These are phyloP conservation scores for Tulasnella sp. DNA, from an alignment of 768 basidiomycete genomes.

Conservation along the genomic window DNA sequence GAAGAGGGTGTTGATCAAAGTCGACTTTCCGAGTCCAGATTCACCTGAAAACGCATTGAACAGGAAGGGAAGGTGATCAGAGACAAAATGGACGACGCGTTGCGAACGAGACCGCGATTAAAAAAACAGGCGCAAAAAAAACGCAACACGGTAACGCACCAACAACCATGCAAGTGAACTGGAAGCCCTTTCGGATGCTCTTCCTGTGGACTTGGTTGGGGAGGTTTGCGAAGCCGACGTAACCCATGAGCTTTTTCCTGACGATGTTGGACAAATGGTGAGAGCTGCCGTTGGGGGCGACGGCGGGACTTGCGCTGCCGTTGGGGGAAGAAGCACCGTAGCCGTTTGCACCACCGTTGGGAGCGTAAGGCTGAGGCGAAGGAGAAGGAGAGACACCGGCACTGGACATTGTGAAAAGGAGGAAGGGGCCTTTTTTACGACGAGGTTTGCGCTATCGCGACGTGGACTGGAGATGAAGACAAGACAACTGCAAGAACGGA, in stretches of 20 bases:
- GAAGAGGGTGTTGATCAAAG: conserved; percentile 97
- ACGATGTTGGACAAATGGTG: conserved; percentile 46
- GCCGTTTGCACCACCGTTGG: conserved; percentile 15
- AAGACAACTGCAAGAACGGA: conserved; percentile 9
- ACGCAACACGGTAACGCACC: conserved; percentile 55
- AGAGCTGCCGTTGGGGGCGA: conserved; percentile 44
- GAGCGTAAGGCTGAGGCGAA: conserved; percentile 15
- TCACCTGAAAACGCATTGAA: conserved; percentile 56
- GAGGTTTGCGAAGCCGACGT: conserved; percentile 94
- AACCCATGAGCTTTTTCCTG: conserved; percentile 92
- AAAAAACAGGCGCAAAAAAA: conserved; percentile 12
- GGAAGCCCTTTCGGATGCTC: conserved; percentile 96
- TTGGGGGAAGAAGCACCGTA: conserved; percentile 16
- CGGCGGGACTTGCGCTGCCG: conserved; percentile 1
- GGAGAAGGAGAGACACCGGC: conserved; percentile 18
- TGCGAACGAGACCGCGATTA: conserved; percentile 4
- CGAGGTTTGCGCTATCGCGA: conserved; percentile 9
- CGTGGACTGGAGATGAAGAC: conserved; percentile 10
- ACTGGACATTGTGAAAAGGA: conserved; percentile 15
- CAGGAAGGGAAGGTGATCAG: neutral
- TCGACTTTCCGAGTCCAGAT: conserved; percentile 98
- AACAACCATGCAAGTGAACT: conserved; percentile 98
- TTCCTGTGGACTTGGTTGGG: conserved; percentile 99
- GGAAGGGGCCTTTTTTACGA: neutral
- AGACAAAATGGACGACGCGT: neutral